Percentiles rank a stretch among this genome's conserved stretches.
These are phyloP conservation scores for Alnus rubra DNA, from an alignment of 306 rosid genomes.

Conservation along the genomic window DNA sequence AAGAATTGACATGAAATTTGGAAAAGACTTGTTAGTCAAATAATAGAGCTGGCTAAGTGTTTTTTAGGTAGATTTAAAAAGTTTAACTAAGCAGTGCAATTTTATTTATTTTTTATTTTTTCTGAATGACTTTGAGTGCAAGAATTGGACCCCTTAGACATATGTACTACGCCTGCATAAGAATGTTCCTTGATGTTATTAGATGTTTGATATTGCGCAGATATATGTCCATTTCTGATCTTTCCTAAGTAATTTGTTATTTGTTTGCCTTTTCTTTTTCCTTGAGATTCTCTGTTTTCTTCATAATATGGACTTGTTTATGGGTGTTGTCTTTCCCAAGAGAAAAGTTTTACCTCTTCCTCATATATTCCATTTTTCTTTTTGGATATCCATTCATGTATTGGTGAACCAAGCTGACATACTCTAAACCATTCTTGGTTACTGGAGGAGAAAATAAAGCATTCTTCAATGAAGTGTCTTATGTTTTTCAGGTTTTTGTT, in stretches of 20 bases:
- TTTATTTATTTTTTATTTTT: too few species aligned
- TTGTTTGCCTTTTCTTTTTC: neutral
- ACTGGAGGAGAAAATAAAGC: too few species aligned
- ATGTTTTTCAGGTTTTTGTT: too few species aligned
- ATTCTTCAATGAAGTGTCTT: too few species aligned
- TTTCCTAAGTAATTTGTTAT: neutral
- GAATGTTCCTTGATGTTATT: neutral
- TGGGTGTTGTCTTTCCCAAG: neutral
- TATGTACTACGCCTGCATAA: neutral
- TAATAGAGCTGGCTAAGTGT: neutral
- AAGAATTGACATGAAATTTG: neutral
- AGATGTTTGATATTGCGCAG: neutral
- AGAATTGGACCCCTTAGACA: too few species aligned
- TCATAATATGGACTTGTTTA: neutral
- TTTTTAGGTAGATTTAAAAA: neutral
- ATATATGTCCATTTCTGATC: neutral
- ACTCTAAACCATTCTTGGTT: too few species aligned
- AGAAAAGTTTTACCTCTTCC: neutral
- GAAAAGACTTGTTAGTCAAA: neutral
- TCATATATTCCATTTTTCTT: neutral
- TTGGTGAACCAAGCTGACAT: too few species aligned
- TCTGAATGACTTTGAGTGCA: too few species aligned
- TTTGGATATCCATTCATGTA: neutral
- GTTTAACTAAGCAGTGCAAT: too few species aligned
- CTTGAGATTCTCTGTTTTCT: neutral